Evolutionary conservation across 1,139 yeast species (phyloP).

Genomic region (Pichia cactophila): DNA sequence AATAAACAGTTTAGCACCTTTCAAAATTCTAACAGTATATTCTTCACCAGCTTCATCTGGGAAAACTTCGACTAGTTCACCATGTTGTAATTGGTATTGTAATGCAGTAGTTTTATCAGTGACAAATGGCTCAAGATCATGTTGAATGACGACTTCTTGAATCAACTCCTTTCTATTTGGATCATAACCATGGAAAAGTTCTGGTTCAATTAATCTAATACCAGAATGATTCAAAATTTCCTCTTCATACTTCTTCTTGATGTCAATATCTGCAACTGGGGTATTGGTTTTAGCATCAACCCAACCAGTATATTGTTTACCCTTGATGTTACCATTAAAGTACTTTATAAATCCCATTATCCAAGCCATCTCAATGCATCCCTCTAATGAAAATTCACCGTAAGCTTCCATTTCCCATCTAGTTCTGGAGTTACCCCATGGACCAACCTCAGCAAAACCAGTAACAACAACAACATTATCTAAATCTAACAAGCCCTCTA

Average conservation of each 20-base stretch:
- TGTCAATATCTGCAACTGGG: conserved; percentile 91
- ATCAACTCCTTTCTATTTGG: conserved; percentile 88
- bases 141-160: conserved; percentile 94
- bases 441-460: conserved; percentile 97
- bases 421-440: conserved; percentile 99
- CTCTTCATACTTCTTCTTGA: conserved; percentile 85
- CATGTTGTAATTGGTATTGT: conserved; percentile 89
- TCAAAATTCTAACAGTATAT: conserved; percentile 79
- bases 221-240: conserved; percentile 88
- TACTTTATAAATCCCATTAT: conserved; percentile 96
- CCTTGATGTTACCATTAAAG: conserved; percentile 82
- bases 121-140: conserved; percentile 92
- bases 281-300: conserved; percentile 87
- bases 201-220: conserved; percentile 94
- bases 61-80: conserved; percentile 87
- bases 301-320: conserved; percentile 89
- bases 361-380: conserved; percentile 99
- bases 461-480: conserved; percentile 90
- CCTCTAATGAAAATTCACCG: conserved; percentile 96
- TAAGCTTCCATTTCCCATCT: conserved; percentile 99
- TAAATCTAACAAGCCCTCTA: conserved; percentile 87
- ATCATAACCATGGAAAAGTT: conserved; percentile 85
- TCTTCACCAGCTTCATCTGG: conserved; percentile 78
- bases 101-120: conserved; percentile 92
- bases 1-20: conserved; percentile 85